Conservation (phyloP, 352 stramenopile species). For the Hyaloperonospora arabidopsidis region DNA sequence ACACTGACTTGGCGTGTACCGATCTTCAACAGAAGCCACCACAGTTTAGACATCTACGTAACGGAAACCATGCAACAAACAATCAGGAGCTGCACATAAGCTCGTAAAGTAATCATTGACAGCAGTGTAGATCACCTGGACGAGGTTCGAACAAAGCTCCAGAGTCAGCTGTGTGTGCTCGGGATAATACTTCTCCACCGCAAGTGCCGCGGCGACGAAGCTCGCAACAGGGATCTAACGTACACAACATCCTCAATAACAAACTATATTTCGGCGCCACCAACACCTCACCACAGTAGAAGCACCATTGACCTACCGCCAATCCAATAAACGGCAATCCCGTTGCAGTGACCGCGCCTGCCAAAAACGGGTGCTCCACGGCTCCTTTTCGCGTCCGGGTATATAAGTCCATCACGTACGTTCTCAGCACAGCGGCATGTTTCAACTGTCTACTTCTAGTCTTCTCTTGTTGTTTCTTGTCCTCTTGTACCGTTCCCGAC, state of each 20-base stretch:
- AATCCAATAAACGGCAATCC: conserved; percentile 73
- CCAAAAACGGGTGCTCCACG: conserved; percentile 49
- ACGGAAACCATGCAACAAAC: conserved; percentile 3
- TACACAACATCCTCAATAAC: not conserved
- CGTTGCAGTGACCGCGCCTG: conserved; percentile 46
- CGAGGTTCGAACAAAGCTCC: conserved; percentile 63
- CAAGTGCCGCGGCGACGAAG: conserved; percentile 56
- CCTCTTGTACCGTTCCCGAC: conserved; percentile 3
- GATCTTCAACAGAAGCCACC: conserved; percentile 72
- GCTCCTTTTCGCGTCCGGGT: conserved; percentile 33
- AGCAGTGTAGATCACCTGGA: conserved; percentile 36
- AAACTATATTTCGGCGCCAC: not conserved
- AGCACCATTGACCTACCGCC: conserved; percentile 32
- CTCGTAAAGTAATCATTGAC: not conserved
- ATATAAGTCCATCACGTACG: conserved; percentile 41
- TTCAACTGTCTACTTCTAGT: conserved; percentile 14
- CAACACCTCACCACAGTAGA: not conserved
- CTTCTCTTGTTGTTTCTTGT: not conserved
- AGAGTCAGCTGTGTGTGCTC: conserved; percentile 60
- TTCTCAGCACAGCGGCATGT: conserved; percentile 32
- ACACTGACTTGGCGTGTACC: conserved; percentile 55
- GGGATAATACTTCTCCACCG: conserved; percentile 75
- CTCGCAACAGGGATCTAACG: conserved; percentile 63
- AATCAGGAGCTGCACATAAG: conserved; percentile 1
- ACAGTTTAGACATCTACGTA: conserved; percentile 69